Percentiles rank a stretch among this genome's conserved stretches.
Evolutionary conservation across 768 basidiomycete genomes (phyloP).

Genomic region (Crucibulum laeve): DNA sequence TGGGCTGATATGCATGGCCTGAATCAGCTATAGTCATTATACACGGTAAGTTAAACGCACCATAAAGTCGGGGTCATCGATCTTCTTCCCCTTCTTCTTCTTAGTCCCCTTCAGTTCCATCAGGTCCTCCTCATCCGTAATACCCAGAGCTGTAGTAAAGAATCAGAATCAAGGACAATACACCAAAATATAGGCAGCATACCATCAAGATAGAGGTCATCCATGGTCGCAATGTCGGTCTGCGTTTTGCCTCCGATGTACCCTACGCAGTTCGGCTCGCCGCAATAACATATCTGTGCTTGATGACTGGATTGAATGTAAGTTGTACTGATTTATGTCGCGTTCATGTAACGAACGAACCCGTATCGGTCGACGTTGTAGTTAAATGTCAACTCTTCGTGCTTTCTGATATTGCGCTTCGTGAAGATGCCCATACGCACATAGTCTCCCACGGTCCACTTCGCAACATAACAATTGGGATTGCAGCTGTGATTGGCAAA

Average conservation of each 20-base stretch:
- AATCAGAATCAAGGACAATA: not conserved
- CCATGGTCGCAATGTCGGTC: constrained; percentile 92
- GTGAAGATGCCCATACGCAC: constrained; percentile 99
- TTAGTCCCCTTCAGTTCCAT: constrained; percentile 87
- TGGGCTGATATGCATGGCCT: constrained; percentile 46
- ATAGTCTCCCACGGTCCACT: constrained; percentile 89
- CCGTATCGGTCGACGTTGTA: constrained; percentile 99
- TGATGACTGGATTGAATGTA: constrained; percentile 62
- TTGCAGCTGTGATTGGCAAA: constrained; percentile 98
- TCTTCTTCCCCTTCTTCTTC: constrained; percentile 89
- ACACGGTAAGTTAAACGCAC: constrained; percentile 36
- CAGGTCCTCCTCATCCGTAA: constrained; percentile 83
- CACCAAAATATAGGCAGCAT: constrained; percentile 10
- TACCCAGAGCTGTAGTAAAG: constrained; percentile 75
- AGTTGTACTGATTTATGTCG: not conserved
- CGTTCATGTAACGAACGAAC: constrained; percentile 39
- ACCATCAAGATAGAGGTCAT: constrained; percentile 94
- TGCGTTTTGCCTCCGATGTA: constrained; percentile 98
- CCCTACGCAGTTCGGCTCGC: constrained; percentile 92
- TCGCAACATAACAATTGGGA: constrained; percentile 96
- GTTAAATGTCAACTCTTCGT: constrained; percentile 96
- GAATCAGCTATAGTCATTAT: constrained; percentile 1
- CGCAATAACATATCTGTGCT: constrained; percentile 92
- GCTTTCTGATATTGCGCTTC: constrained; percentile 66
- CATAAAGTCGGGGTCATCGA: constrained; percentile 87